A percentile compares a stretch with the other conserved stretches of the same genome.
Conservation (phyloP, 805 yeast species). For the Kazachstania bromeliacearum region DNA sequence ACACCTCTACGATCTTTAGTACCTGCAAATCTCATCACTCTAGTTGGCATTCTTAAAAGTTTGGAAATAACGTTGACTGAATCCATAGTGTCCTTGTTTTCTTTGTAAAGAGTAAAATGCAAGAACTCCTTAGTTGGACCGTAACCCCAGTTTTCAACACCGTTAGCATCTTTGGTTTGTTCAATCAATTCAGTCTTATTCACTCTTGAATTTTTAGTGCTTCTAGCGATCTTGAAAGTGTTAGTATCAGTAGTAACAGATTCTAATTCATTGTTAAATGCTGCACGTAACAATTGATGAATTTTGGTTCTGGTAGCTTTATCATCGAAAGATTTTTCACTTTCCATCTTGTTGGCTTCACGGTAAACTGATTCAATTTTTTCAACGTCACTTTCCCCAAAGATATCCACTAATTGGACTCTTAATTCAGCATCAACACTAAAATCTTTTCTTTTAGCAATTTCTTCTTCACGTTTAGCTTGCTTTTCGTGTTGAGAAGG, state of each 20-base stretch:
- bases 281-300: conserved; percentile 66
- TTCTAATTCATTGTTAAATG: conserved; percentile 68
- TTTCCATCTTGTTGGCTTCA: conserved; percentile 49
- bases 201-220: conserved; percentile 35
- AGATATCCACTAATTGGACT: conserved; percentile 37
- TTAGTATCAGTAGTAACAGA: conserved; percentile 65
- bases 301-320: conserved; percentile 68
- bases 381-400: conserved; percentile 54
- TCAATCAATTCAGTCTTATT: conserved; percentile 31
- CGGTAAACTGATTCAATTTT: conserved; percentile 46
- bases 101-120: conserved; percentile 79
- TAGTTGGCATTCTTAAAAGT: conserved; percentile 65
- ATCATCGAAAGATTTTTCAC: conserved; percentile 48
- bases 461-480: conserved; percentile 26
- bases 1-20: conserved; percentile 96
- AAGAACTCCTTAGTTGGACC: conserved; percentile 64
- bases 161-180: conserved; percentile 34
- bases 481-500: conserved; percentile 33
- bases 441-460: conserved; percentile 29
- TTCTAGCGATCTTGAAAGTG: conserved; percentile 52
- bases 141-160: conserved; percentile 57
- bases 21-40: conserved; percentile 74
- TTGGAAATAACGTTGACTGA: conserved; percentile 68
- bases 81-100: conserved; percentile 96
- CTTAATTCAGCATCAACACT: conserved; percentile 39